phyloP scores from a whole-genome alignment of 768 basidiomycete species.

The Pleurotus djamor region DNA sequence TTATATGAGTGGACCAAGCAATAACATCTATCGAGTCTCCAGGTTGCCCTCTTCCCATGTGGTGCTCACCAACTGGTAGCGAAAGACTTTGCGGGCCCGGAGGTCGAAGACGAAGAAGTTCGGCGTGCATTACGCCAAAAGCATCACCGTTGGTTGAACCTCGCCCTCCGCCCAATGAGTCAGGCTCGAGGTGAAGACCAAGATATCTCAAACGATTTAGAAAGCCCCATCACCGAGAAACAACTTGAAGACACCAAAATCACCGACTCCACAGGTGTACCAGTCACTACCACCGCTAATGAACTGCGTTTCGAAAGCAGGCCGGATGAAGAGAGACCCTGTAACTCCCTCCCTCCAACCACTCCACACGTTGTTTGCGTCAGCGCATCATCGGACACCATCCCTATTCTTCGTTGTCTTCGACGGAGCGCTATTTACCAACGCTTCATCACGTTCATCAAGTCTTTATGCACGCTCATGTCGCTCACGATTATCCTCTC shows the following conservation, averaged over 20 bases:
- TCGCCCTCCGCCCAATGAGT: constrained; percentile 12
- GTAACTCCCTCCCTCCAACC: background rate
- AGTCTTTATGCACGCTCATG: constrained; percentile 40
- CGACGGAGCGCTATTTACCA: background rate
- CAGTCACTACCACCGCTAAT: no score
- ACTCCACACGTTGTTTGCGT: background rate
- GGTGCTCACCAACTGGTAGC: constrained; percentile 54
- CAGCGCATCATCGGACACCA: background rate
- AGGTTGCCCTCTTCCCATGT: constrained; percentile 66
- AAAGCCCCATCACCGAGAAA: no score
- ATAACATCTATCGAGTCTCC: background rate
- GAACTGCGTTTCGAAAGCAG: background rate
- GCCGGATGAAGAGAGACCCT: background rate
- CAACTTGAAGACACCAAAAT: no score
- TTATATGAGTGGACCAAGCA: background rate
- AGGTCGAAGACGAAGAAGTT: constrained; percentile 56
- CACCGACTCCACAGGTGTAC: no score
- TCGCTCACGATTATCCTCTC: constrained; percentile 53
- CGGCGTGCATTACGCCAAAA: constrained; percentile 38
- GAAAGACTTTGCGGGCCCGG: constrained; percentile 66
- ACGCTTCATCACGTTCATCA: constrained; percentile 21
- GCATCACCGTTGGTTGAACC: constrained; percentile 23
- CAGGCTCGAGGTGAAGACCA: constrained; percentile 1
- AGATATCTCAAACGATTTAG: background rate
- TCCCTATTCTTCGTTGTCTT: constrained; percentile 4